Percentiles rank a stretch among this genome's conserved stretches.
Conservation (phyloP, 768 basidiomycete species). For the Cytidiella melzeri region DNA sequence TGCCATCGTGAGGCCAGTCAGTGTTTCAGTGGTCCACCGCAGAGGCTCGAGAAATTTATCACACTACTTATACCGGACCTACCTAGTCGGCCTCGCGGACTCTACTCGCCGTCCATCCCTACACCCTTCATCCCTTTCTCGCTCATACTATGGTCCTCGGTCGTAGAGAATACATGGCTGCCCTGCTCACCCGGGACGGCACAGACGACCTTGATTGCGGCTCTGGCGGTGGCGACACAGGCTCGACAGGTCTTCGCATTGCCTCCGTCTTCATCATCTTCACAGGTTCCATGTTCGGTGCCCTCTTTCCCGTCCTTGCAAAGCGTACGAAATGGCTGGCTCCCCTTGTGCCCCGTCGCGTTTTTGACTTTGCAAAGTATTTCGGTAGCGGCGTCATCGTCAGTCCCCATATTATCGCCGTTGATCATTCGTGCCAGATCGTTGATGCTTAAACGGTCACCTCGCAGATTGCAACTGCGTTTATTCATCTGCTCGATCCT, state of each 20-base stretch:
- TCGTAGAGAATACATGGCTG: constrained; percentile 2
- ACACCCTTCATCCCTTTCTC: background rate
- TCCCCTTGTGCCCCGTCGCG: constrained; percentile 43
- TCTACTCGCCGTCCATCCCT: background rate
- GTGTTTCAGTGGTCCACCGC: no score
- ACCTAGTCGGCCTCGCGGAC: no score
- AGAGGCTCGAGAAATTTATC: no score
- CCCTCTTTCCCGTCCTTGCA: constrained; percentile 68
- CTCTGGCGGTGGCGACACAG: constrained; percentile 43
- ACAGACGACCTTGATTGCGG: constrained; percentile 33
- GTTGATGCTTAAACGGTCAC: background rate
- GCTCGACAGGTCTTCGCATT: constrained; percentile 49
- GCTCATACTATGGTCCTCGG: constrained; percentile 1
- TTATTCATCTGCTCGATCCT: constrained; percentile 77
- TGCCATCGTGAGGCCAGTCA: no score
- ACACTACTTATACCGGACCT: no score
- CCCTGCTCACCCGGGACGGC: constrained; percentile 1
- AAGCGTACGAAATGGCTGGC: constrained; percentile 40
- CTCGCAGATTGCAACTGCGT: constrained; percentile 78
- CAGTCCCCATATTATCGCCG: constrained; percentile 23
- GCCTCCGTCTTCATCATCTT: constrained; percentile 75
- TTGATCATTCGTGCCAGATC: background rate
- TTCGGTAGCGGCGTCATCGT: constrained; percentile 90
- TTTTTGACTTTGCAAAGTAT: constrained; percentile 84
- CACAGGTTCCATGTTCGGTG: constrained; percentile 48